phyloP scores from a whole-genome alignment of 495 filamentous ascomycete species.

The Annulohypoxylon moriforme region DNA sequence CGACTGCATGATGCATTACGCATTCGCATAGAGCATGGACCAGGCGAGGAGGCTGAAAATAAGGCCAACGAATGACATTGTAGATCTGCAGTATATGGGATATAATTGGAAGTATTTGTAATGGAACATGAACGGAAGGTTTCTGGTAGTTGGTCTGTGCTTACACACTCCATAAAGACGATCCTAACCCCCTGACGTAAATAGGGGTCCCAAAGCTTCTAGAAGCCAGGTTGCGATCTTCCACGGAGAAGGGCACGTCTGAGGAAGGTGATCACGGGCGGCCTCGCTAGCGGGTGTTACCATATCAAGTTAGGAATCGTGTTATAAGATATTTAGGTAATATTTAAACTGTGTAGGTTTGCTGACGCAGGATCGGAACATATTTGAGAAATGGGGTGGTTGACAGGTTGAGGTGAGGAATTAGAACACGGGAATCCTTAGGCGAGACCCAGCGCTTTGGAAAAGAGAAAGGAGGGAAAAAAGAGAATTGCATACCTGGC shows the following conservation, averaged over 20 bases:
- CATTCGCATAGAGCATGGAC: conserved; percentile 19
- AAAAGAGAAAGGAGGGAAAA: not conserved
- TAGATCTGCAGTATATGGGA: conserved; percentile 10
- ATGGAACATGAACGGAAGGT: conserved; percentile 14
- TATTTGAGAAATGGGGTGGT: not conserved
- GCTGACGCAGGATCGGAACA: conserved; percentile 36
- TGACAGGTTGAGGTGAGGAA: not conserved
- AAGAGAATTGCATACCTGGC: conserved; percentile 2
- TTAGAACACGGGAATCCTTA: conserved; percentile 5
- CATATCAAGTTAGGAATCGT: conserved; percentile 2
- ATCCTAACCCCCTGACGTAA: conserved; percentile 4
- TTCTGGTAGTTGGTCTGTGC: conserved; percentile 29
- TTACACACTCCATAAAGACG: not conserved
- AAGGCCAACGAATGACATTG: conserved; percentile 11
- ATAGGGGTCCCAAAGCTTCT: not conserved
- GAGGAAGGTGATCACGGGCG: conserved; percentile 22
- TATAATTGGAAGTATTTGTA: conserved; percentile 45
- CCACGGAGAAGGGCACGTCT: not conserved
- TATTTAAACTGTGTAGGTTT: conserved; percentile 1
- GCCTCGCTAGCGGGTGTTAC: conserved; percentile 12
- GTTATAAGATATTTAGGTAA: not conserved
- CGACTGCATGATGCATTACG: conserved; percentile 22
- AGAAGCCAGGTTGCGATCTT: conserved; percentile 11
- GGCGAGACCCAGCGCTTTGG: conserved; percentile 10
- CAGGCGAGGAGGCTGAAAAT: conserved; percentile 26